Base-by-base conservation (phyloP, 495 filamentous ascomycete species). In the Neurospora sp. region DNA sequence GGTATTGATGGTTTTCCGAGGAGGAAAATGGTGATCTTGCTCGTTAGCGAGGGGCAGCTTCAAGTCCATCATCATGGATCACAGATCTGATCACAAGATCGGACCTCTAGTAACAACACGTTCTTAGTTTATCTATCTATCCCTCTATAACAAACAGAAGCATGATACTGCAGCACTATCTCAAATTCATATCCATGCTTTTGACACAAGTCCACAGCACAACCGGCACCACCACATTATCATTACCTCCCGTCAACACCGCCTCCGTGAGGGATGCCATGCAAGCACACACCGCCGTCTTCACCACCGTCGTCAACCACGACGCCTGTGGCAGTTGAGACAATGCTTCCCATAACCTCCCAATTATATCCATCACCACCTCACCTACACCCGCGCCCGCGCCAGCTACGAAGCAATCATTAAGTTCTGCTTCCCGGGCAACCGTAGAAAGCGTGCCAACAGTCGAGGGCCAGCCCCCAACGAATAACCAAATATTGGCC, bases 151-250 rank as follows among this genome's bases (percentile, higher is more conserved):
- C 54, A 66, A 31, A 19, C 54, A 34, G 13, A 34, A 9, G 13
- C 28, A 36, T 36, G 15, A 31, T 7, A 19, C 8, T 66, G 15
- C 13, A 7, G 13, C 28, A 19, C 15, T 66, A 66, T 2, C 15
- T 66, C 54, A 66, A 3, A 66, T 66, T 66, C 54, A 96, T 81
- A 43, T 88, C 87, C 76, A 97, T 82, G 6, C 91, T 91, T 77
- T 93, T 90, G 73, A 97, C 94, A 75, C 96, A 87, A 77, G 93
- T 85, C 96, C 96, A 99, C 70, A 98, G 82, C 71, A 96, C 91
- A 48, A 98, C 88, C n/a, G 96, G 96, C 74, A 98, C 96, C 71
- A 98, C 88, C 36, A 99, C 95, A 85, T 99, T 99, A 84, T 99
- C 96, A 85, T 99, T 99, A 70, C 94, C 96, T 13, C 96, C 96